Evolutionary conservation across 495 filamentous ascomycete genomes (phyloP).

Genomic region (Aspergillus ellipticus): DNA sequence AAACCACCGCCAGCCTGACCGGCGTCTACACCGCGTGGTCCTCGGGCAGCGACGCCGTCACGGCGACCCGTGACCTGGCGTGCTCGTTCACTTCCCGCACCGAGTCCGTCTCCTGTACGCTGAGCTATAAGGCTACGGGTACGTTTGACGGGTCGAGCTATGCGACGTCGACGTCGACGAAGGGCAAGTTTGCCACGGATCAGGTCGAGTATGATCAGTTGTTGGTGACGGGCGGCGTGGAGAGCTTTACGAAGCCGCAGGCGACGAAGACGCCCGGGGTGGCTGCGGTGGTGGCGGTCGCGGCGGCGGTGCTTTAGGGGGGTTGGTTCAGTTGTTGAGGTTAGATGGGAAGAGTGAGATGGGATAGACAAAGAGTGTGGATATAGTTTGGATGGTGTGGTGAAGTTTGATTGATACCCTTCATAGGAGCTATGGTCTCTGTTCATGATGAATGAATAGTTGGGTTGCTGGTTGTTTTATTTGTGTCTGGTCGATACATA

Average conservation of each 20-base stretch:
- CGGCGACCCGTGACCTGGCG: not conserved
- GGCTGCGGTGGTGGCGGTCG: slow-evolving; percentile 2
- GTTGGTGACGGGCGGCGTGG: not conserved
- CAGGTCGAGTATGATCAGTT: not conserved
- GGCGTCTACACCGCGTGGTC: not conserved
- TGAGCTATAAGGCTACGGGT: not conserved
- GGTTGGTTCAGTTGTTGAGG: not conserved
- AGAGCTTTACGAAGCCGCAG: not conserved
- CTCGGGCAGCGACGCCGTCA: not conserved
- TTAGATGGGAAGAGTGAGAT: not conserved
- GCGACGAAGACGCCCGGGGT: slow-evolving; percentile 9
- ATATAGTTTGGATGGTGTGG: no score
- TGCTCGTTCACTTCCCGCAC: not conserved
- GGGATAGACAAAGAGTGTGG: no score
- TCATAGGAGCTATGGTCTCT: no score
- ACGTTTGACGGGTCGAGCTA: not conserved
- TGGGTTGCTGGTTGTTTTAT: no score
- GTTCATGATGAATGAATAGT: no score
- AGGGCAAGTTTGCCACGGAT: not conserved
- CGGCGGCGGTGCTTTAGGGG: not conserved
- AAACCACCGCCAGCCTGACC: not conserved
- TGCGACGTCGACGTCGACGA: not conserved
- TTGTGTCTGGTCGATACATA: no score
- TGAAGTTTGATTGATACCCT: no score
- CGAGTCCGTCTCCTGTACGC: not conserved